Percentiles rank a stretch among this genome's conserved stretches.
These are phyloP conservation scores for Phytophthora rubi DNA, from an alignment of 352 stramenopile genomes.

Conservation along the genomic window DNA sequence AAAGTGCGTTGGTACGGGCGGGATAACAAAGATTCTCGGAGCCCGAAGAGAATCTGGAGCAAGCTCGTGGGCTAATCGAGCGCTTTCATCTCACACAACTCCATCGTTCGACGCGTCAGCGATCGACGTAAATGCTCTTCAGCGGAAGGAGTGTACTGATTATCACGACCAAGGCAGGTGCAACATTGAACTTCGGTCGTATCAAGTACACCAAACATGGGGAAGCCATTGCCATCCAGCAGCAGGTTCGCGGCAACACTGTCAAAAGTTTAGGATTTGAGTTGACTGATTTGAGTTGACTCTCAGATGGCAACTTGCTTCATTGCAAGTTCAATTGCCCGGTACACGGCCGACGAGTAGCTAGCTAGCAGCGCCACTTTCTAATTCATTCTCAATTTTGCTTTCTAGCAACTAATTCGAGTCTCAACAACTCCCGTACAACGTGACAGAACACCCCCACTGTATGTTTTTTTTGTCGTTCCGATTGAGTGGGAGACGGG, in stretches of 20 bases:
- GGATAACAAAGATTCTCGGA: background rate
- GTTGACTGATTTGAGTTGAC: constrained; percentile 1
- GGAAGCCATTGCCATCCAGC: background rate
- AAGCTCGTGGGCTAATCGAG: background rate
- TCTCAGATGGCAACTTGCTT: constrained; percentile 5
- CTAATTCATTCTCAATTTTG: constrained; percentile 8
- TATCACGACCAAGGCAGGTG: background rate
- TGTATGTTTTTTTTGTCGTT: too few species aligned
- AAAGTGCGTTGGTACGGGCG: background rate
- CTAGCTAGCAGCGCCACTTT: background rate
- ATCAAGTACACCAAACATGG: too few species aligned
- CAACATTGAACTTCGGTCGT: too few species aligned
- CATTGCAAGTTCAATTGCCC: constrained; percentile 8
- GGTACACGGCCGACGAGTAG: background rate
- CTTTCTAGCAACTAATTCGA: background rate
- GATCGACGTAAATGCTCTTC: background rate
- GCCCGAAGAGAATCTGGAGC: background rate
- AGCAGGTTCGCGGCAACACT: background rate
- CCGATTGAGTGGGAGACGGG: too few species aligned
- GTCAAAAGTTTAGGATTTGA: constrained; percentile 1
- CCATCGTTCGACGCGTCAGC: background rate
- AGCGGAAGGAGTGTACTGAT: background rate
- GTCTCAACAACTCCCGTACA: constrained; percentile 4
- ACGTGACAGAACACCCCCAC: background rate
- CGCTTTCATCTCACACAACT: background rate